These are phyloP conservation scores for Strobilomyces echinocephalus DNA, from an alignment of 768 basidiomycete genomes.

Conservation along the genomic window DNA sequence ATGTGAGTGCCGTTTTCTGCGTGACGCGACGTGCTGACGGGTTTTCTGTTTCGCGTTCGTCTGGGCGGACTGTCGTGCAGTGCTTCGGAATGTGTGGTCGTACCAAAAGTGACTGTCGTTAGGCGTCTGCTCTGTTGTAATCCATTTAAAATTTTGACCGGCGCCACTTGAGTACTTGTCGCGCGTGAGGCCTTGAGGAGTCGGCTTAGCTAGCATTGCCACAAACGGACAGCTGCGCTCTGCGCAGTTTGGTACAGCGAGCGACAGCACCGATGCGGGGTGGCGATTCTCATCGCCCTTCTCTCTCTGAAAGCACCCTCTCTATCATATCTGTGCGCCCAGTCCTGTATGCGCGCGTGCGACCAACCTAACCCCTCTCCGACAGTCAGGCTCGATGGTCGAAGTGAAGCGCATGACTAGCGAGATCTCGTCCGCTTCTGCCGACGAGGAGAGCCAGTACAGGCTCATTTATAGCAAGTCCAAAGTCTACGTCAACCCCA, in stretches of 20 bases:
- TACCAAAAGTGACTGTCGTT: constrained; percentile 72
- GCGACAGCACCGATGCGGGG: constrained; percentile 15
- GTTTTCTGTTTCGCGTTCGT: too few relatives aligned
- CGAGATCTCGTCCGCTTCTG: constrained; percentile 5
- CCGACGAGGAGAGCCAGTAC: constrained; percentile 56
- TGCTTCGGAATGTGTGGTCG: constrained; percentile 94
- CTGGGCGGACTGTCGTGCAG: constrained; percentile 37
- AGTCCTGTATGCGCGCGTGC: constrained; percentile 1
- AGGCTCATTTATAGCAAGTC: constrained; percentile 85
- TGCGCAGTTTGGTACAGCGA: constrained; percentile 6
- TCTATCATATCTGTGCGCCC: constrained; percentile 47
- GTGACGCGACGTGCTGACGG: constrained; percentile 6
- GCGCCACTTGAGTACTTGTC: too few relatives aligned
- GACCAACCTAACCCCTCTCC: constrained; percentile 3
- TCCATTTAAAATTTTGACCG: constrained; percentile 4
- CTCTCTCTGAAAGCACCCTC: constrained; percentile 42
- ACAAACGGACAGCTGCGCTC: constrained; percentile 20
- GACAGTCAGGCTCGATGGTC: constrained; percentile 61
- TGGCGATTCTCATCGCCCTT: constrained; percentile 21
- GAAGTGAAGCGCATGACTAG: constrained; percentile 53
- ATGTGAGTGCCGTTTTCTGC: constrained; percentile 52
- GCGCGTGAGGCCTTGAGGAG: too few relatives aligned
- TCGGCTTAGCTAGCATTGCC: constrained; percentile 8
- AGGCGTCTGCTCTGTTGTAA: constrained; percentile 15
- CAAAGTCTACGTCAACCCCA: constrained; percentile 95